Evolutionary conservation across 805 yeast genomes (phyloP).

Genomic region (Suhomyces sp.): DNA sequence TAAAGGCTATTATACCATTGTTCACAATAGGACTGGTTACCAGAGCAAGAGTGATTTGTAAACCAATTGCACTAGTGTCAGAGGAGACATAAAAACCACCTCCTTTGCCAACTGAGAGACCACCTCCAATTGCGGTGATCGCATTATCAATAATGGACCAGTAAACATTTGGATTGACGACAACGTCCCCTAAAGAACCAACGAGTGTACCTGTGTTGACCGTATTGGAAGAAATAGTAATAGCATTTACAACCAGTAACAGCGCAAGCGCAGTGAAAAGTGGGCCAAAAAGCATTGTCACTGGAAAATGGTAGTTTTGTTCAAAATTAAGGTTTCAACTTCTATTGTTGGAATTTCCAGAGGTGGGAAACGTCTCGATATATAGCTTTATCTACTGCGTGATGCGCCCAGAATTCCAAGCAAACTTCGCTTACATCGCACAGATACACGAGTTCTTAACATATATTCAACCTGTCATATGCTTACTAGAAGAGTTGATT

Average conservation of each 20-base stretch:
- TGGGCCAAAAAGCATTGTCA: conserved; percentile 3
- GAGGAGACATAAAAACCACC: conserved; percentile 18
- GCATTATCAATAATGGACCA: conserved; percentile 18
- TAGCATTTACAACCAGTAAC: conserved; percentile 4
- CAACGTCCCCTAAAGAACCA: conserved; percentile 19
- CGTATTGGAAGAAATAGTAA: conserved; percentile 13
- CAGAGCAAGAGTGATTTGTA: conserved; percentile 11
- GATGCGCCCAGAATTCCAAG: too few relatives aligned
- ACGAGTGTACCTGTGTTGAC: conserved; percentile 17
- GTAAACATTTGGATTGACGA: conserved; percentile 16
- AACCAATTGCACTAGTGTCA: conserved; percentile 8
- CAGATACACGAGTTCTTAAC: too few relatives aligned
- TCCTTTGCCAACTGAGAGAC: conserved; percentile 10
- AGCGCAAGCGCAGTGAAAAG: conserved; percentile 1
- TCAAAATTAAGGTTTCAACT: too few relatives aligned
- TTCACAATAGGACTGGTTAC: conserved; percentile 16
- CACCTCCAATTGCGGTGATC: conserved; percentile 14
- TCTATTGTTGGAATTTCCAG: too few relatives aligned
- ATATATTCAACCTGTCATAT: too few relatives aligned
- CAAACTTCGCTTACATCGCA: too few relatives aligned
- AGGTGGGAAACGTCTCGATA: too few relatives aligned
- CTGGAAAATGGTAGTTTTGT: too few relatives aligned
- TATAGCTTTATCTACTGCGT: too few relatives aligned
- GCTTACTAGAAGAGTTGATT: too few relatives aligned
- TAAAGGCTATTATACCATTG: conserved; percentile 18